Percentiles rank a stretch among this genome's conserved stretches.
These are phyloP conservation scores for Claviceps monticola DNA, from an alignment of 2,329 filamentous ascomycete genomes.

Conservation along the genomic window DNA sequence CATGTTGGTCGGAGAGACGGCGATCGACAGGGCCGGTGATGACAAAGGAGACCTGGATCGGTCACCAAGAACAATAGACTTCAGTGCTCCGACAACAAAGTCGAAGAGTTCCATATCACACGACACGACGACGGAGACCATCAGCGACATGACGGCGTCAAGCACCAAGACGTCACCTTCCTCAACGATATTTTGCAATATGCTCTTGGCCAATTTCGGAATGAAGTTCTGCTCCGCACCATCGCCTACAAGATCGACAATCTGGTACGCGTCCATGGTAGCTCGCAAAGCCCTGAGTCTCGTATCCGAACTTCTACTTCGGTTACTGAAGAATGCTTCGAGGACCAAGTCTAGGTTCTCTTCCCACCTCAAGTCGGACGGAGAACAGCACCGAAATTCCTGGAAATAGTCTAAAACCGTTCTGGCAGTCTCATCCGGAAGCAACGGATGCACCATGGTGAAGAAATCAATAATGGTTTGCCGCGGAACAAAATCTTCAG, in stretches of 20 bases:
- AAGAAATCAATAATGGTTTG: conserved; percentile 56
- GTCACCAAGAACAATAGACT: conserved; percentile 35
- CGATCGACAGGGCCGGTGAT: conserved; percentile 15
- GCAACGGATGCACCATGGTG: conserved; percentile 41
- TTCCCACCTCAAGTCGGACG: conserved; percentile 56
- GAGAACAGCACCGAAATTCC: conserved; percentile 57
- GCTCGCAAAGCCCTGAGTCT: conserved; percentile 48
- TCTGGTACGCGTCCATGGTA: conserved; percentile 44
- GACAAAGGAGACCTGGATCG: conserved; percentile 28
- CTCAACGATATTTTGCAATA: conserved; percentile 45
- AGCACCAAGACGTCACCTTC: conserved; percentile 54
- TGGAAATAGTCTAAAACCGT: conserved; percentile 54
- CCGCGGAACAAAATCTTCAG: conserved; percentile 44
- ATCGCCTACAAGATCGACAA: conserved; percentile 43
- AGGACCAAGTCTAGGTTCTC: conserved; percentile 47
- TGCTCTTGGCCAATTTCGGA: conserved; percentile 42
- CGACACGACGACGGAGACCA: conserved; percentile 48
- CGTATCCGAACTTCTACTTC: conserved; percentile 43
- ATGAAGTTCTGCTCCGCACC: conserved; percentile 44
- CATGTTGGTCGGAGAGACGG: conserved; percentile 9
- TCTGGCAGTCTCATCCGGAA: conserved; percentile 50
- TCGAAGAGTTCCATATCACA: conserved; percentile 46
- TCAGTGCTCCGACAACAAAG: conserved; percentile 39
- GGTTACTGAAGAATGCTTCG: conserved; percentile 49
- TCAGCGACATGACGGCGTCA: conserved; percentile 48